Percentiles rank a stretch among this genome's conserved stretches.
Evolutionary conservation across 768 basidiomycete genomes (phyloP).

Genomic region (Amanita rubescens): DNA sequence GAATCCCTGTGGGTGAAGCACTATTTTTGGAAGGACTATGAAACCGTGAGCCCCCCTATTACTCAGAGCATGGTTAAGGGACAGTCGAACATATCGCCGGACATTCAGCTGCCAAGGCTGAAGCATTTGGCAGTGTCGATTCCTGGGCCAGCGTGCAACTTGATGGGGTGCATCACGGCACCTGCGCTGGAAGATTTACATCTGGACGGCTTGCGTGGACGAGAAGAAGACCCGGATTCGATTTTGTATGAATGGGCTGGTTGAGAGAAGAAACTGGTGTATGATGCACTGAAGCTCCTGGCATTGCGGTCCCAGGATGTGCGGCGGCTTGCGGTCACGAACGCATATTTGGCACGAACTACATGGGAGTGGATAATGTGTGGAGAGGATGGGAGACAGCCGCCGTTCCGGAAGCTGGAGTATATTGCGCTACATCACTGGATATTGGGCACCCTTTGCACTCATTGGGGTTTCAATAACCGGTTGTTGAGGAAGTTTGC

Average conservation of each 20-base stretch:
- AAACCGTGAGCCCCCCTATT: not conserved
- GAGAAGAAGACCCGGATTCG: not conserved
- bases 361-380: not conserved
- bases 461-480: not conserved
- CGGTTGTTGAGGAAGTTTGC: not conserved
- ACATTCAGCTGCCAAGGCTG: not conserved
- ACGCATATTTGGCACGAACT: not conserved
- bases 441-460: too few species aligned
- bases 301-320: not conserved
- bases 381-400: not conserved
- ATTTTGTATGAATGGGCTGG: not conserved
- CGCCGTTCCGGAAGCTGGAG: not conserved
- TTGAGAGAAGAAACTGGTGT: not conserved
- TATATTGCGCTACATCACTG: not conserved
- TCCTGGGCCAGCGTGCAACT: not conserved
- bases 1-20: not conserved
- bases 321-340: not conserved
- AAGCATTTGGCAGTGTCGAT: not conserved
- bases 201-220: not conserved
- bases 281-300: not conserved
- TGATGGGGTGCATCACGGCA: not conserved
- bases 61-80: not conserved
- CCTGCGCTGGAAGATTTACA: not conserved
- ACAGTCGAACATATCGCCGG: not conserved
- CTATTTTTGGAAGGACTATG: not conserved